phyloP scores from a whole-genome alignment of 257 asterid genomes.

The Solanum chilense region DNA sequence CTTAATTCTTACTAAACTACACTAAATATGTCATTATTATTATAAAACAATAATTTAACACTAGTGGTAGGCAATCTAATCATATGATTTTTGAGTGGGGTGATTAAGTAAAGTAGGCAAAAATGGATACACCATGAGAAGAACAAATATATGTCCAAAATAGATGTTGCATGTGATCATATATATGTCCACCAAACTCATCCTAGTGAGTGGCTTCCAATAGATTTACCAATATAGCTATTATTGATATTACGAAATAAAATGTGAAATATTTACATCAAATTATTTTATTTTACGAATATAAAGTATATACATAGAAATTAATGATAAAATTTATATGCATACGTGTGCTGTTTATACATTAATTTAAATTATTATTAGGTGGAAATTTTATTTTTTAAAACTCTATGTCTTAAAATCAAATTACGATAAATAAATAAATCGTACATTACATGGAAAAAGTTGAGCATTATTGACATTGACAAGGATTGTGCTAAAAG shows the following conservation, averaged over 20 bases:
- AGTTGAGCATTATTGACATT: background rate
- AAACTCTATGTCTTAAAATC: background rate
- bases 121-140: background rate
- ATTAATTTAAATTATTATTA: background rate
- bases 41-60: background rate
- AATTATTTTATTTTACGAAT: background rate
- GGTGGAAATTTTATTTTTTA: background rate
- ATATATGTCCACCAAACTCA: conserved; percentile 11
- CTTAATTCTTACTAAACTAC: background rate
- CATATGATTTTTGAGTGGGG: background rate
- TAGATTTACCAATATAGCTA: conserved; percentile 21
- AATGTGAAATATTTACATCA: background rate
- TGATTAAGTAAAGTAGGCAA: background rate
- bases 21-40: too few relatives aligned
- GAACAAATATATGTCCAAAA: conserved; percentile 9
- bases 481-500: background rate
- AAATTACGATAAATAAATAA: background rate
- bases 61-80: conserved; percentile 4
- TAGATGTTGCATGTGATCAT: conserved; percentile 14
- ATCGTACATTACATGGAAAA: background rate
- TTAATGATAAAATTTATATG: background rate
- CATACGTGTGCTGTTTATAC: background rate
- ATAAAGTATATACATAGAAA: fast-evolving
- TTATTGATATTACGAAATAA: background rate
- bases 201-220: conserved; percentile 27